Conservation (phyloP, 257 asterid genomes). For the Nicotiana noctiflora region DNA sequence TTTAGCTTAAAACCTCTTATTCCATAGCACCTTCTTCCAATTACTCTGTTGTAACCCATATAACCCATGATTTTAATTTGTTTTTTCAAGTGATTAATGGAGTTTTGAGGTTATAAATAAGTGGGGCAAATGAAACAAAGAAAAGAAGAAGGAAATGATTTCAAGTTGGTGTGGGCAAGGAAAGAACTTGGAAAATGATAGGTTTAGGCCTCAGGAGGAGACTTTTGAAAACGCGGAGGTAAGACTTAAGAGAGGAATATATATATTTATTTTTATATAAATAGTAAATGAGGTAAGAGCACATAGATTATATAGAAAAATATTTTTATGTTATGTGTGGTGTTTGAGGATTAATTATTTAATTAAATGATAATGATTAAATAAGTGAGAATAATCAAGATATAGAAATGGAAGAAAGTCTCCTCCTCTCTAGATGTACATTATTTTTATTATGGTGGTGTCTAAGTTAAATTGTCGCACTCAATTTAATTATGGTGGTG, state of each 20-base stretch:
- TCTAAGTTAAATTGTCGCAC: too few relatives aligned
- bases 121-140: neutral
- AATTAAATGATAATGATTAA: too few relatives aligned
- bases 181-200: constrained; percentile 15
- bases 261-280: too few relatives aligned
- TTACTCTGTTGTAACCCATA: constrained; percentile 28
- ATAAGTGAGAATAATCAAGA: too few relatives aligned
- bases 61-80: neutral
- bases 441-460: too few relatives aligned
- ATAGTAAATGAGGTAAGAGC: neutral
- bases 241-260: neutral
- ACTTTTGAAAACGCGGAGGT: constrained; percentile 10
- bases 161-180: constrained; percentile 16
- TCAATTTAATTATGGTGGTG: too few relatives aligned
- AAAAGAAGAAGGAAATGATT: constrained; percentile 7
- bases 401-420: too few relatives aligned
- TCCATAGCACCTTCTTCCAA: constrained; percentile 17
- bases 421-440: too few relatives aligned
- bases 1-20: constrained; percentile 33
- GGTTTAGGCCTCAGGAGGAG: neutral
- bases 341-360: too few relatives aligned
- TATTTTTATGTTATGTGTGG: too few relatives aligned
- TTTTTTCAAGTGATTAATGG: neutral
- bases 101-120: neutral
- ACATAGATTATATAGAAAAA: too few relatives aligned